Evolutionary conservation across 2,329 filamentous ascomycete species (phyloP).

Genomic region (Fusarium guadeloupense): DNA sequence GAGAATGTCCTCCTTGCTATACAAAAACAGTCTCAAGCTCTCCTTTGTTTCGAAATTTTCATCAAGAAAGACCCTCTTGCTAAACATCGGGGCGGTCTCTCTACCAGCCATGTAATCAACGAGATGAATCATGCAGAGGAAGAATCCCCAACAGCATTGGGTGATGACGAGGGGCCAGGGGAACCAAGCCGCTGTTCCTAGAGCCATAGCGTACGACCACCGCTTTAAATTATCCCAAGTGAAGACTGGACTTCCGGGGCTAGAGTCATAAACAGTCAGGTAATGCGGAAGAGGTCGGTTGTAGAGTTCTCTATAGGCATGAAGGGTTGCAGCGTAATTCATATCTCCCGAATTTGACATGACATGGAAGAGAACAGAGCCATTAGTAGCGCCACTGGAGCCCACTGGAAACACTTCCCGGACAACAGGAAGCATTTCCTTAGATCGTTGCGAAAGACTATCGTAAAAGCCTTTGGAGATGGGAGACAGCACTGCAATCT

Average conservation of each 20-base stretch:
- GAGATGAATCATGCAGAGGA: constrained; percentile 51
- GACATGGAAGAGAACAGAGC: constrained; percentile 50
- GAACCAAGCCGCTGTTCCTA: constrained; percentile 56
- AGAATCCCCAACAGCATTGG: constrained; percentile 54
- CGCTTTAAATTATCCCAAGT: constrained; percentile 53
- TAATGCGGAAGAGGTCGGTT: constrained; percentile 54
- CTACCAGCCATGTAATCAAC: constrained; percentile 48
- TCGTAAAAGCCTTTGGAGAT: neutral
- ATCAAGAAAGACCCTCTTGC: constrained; percentile 47
- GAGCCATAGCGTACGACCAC: constrained; percentile 61
- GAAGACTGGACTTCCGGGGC: constrained; percentile 56
- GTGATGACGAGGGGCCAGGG: constrained; percentile 59
- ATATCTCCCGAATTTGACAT: constrained; percentile 67
- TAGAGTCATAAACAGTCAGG: constrained; percentile 60
- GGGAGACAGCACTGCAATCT: neutral
- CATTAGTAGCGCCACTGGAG: neutral
- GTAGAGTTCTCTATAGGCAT: constrained; percentile 53
- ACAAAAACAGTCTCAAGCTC: constrained; percentile 62
- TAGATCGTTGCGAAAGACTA: constrained; percentile 47
- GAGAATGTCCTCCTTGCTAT: constrained; percentile 64
- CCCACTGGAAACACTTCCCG: constrained; percentile 47
- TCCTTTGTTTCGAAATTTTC: constrained; percentile 44
- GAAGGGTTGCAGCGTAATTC: constrained; percentile 57
- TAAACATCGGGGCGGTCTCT: constrained; percentile 51
- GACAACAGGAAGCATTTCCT: constrained; percentile 56